These are phyloP conservation scores for Gelatoporia subvermispora DNA, from an alignment of 768 basidiomycete genomes.

Conservation along the genomic window DNA sequence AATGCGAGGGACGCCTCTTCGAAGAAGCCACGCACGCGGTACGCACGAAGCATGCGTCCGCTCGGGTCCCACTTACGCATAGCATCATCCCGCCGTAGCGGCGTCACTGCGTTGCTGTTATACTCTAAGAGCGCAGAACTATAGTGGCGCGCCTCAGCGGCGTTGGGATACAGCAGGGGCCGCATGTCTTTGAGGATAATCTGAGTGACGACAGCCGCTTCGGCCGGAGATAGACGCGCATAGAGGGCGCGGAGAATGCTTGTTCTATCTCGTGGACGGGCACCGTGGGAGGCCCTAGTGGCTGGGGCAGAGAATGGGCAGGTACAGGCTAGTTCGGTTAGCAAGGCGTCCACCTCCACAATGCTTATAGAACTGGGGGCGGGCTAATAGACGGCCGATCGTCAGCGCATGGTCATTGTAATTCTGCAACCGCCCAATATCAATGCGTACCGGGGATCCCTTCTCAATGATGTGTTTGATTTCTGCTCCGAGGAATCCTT, in stretches of 20 bases:
- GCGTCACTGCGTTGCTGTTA: conserved; percentile 50
- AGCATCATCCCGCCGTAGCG: conserved; percentile 56
- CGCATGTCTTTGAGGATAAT: conserved; percentile 85
- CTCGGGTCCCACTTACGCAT: conserved; percentile 71
- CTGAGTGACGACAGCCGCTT: conserved; percentile 72
- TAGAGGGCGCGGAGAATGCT: conserved; percentile 55
- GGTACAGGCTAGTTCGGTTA: conserved; percentile 70
- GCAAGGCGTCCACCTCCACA: conserved; percentile 54
- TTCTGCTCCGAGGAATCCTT: conserved; percentile 71
- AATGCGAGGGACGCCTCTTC: conserved; percentile 42
- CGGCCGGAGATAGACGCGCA: conserved; percentile 51
- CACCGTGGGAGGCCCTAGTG: conserved; percentile 31
- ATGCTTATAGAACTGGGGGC: conserved; percentile 34
- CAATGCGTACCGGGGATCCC: conserved; percentile 35
- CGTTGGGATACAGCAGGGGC: conserved; percentile 70
- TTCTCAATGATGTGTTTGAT: conserved; percentile 42
- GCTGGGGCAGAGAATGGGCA: conserved; percentile 54
- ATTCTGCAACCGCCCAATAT: too few species aligned
- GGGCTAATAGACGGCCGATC: too few species aligned
- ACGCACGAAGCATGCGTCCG: conserved; percentile 46
- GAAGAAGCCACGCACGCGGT: conserved; percentile 50
- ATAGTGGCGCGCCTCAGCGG: conserved; percentile 37
- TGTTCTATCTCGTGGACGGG: conserved; percentile 4
- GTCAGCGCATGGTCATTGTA: too few species aligned
- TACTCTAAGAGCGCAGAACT: conserved; percentile 47